Evolutionary conservation across 495 filamentous ascomycete genomes (phyloP), one percentile per base, ranked within the genome.

Genomic region (Thermothielavioides terrestris): DNA sequence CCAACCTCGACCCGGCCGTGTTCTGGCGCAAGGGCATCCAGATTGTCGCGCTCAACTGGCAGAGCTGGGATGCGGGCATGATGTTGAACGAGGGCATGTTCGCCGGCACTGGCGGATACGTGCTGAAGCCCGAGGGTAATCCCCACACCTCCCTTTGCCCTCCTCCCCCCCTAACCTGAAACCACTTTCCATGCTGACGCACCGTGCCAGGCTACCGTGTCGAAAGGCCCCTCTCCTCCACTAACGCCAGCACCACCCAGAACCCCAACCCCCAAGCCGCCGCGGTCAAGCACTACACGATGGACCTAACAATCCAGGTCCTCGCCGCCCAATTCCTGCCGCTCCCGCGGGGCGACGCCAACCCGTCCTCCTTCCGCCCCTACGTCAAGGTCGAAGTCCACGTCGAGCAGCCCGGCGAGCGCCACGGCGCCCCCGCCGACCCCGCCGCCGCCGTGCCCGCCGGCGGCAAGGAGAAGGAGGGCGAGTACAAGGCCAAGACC

Each of bases 1-100:
- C 88, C 1, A 97, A 95, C 58, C 76, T 88, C 9, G 86, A 95
- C 56, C 89, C 91, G 1, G 74, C 77, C 1, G 70, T 81, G 27
- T 90, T 88, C 71, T 96, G 91, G 91, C 73, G 86, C 3, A 82
- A 86, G 51, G 91, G 91, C 9, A 85, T 92, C 4, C 91, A 97
- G 68, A 82, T 95, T 37, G 88, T 94, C 0, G 91, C 91, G 2
- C 73, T 96, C 34, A 97, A 96, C 66, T 97, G 91, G 90, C 91
- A 97, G 58, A 83, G 82, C 46, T 80, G 81, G 59, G 91, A 96
- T 59, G 82, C 84, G 49, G 90, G 88, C 11, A 94, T 88, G 85
- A 96, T 96, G 91, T 77, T 95, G 1, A 95, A 95, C 59, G 81
- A 89, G 58, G 91, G 79, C 49, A 91, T 96, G 88, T 97, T 97